phyloP scores from a whole-genome alignment of 306 rosid genomes.

The Pyrus communis region DNA sequence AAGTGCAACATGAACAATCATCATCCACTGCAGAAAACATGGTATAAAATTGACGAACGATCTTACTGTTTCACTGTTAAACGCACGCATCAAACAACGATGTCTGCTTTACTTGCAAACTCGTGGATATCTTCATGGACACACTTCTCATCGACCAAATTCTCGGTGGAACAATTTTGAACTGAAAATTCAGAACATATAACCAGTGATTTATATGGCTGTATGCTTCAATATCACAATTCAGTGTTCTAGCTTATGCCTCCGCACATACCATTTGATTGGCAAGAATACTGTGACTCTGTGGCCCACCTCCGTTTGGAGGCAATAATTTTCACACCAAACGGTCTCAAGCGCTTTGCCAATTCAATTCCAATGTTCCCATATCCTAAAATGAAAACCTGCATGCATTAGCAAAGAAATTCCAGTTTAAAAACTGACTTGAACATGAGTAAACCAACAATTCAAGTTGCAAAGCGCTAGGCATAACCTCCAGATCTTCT shows the following conservation, averaged over 20 bases:
- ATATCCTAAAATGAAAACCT: constrained; percentile 80
- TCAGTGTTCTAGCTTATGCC: too few species aligned
- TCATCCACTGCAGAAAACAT: not conserved
- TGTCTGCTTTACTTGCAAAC: constrained; percentile 76
- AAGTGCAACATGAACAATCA: not conserved
- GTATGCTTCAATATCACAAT: too few species aligned
- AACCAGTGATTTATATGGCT: too few species aligned
- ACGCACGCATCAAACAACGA: constrained; percentile 69
- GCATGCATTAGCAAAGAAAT: constrained; percentile 14
- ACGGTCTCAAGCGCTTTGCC: constrained; percentile 69
- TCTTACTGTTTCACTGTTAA: constrained; percentile 65
- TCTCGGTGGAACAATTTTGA: constrained; percentile 33
- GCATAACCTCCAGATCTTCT: not conserved
- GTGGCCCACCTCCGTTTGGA: constrained; percentile 78
- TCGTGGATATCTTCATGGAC: constrained; percentile 54
- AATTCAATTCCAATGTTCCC: constrained; percentile 85
- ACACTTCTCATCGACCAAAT: constrained; percentile 69
- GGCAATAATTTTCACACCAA: constrained; percentile 84
- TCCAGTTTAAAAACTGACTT: not conserved
- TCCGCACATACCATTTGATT: too few species aligned
- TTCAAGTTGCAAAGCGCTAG: not conserved
- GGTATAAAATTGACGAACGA: not conserved
- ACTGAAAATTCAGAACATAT: constrained; percentile 11
- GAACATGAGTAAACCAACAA: not conserved
- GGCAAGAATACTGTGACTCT: constrained; percentile 13